phyloP scores from a whole-genome alignment of 1,284 basidiomycete genomes.

The Boletus coffeatus region DNA sequence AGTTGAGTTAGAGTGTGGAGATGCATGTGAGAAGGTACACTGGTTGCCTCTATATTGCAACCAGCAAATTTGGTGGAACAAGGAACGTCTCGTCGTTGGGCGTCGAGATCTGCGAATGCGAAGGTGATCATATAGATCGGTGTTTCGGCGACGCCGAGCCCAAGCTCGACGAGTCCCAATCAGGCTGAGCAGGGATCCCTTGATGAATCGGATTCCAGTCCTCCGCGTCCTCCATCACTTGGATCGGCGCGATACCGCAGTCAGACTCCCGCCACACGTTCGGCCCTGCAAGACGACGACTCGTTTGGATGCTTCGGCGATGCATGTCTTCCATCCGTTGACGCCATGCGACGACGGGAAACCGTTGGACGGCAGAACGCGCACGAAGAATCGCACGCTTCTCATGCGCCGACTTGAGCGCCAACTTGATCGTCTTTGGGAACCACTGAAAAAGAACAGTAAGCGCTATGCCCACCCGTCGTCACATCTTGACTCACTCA shows the following conservation, averaged over 20 bases:
- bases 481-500: constrained; percentile 58
- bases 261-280: constrained; percentile 78
- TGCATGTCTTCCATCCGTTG: constrained; percentile 94
- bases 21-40: constrained; percentile 32
- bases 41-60: constrained; percentile 34
- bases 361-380: constrained; percentile 87
- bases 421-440: constrained; percentile 88
- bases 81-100: constrained; percentile 33
- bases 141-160: constrained; percentile 26
- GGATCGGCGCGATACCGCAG: constrained; percentile 48
- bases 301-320: constrained; percentile 71
- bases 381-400: constrained; percentile 89
- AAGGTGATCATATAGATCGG: constrained; percentile 36
- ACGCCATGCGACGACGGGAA: constrained; percentile 95
- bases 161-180: constrained; percentile 45
- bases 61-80: constrained; percentile 30
- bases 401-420: constrained; percentile 84
- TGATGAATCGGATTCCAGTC: constrained; percentile 54
- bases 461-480: constrained; percentile 1
- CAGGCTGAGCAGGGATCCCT: constrained; percentile 45
- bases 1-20: neutral
- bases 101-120: constrained; percentile 42
- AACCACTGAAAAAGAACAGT: neutral
- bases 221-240: constrained; percentile 41
- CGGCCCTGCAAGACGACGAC: constrained; percentile 60